Evolutionary conservation across 176 grass and related monocot genomes (phyloP), one percentile per base, ranked within the genome.

Genomic region (Triticum timopheevii): DNA sequence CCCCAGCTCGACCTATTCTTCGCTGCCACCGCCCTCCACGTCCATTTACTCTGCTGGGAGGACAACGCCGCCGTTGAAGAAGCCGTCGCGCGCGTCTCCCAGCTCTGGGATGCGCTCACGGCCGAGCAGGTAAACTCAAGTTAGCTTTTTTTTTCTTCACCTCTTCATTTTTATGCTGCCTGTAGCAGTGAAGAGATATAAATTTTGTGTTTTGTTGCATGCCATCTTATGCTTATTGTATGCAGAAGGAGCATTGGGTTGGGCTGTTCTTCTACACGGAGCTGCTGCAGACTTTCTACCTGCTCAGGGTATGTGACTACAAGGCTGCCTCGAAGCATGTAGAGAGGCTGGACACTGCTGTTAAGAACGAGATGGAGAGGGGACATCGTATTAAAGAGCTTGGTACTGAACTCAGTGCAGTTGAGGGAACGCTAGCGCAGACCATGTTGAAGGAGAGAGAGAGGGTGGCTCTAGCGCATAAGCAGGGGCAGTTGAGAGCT

Each of bases 1-100:
- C 89, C 92, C 24, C 92, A 98, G 86, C 92, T 98, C 25, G 87
- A 95, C 93, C 90, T 98, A 64, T 98, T 98, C 87, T 98, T 98
- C 27, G 94, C 97, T 1, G 94, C 94, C 35, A 93, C 97, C 59
- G 61, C 69, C 4, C 80, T 98, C 61, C 97, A 98, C 82, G 87
- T 94, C n/a, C 87, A 91, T 56, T 80, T 96, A 27, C 92, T 98
- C 52, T 91, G 91, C 88, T 98, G 92, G 96, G 93, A 95, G 64
- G 93, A 98, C 79, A 85, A 10, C 6, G 12, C 69, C 31, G 83
- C 89, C 8, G 93, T 96, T 1, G 90, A 91, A 73, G 89, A 56
- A 15, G 86, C 92, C 3, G 90, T 91, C 38, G 80, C 39, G 8
- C 86, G 77, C 17, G 83, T 85, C 24, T 65, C 88, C 19, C 70